These are phyloP conservation scores for Chalciporus piperatoides DNA, from an alignment of 1,284 basidiomycete genomes.

Conservation along the genomic window DNA sequence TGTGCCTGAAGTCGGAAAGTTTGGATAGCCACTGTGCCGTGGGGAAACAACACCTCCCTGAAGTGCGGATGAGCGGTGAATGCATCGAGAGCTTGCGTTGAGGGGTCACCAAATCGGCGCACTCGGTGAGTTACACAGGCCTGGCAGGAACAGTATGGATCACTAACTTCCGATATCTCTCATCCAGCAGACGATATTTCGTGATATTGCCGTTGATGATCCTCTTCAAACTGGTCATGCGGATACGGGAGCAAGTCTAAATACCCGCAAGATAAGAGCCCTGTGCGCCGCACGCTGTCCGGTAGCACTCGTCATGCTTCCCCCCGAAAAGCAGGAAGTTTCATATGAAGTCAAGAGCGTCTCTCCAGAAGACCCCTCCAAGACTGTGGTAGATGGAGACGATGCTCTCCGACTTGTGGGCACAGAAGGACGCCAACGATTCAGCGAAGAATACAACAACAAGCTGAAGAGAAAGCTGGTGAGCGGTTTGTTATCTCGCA, in stretches of 20 bases:
- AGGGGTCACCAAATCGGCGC: background rate
- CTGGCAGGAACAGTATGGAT: background rate
- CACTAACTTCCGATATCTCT: background rate
- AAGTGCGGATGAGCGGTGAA: no score
- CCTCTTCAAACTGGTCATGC: background rate
- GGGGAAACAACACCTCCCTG: no score
- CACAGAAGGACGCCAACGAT: slow-evolving; percentile 43
- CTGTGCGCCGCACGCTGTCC: background rate
- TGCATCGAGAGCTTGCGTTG: no score
- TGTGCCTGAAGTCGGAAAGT: no score
- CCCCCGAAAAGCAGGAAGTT: background rate
- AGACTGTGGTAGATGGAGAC: slow-evolving; percentile 34
- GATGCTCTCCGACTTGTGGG: slow-evolving; percentile 58
- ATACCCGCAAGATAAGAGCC: background rate
- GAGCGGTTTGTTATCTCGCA: background rate
- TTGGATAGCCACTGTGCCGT: no score
- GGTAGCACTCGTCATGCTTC: background rate
- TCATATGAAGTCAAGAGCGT: slow-evolving; percentile 1
- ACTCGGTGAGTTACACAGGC: background rate
- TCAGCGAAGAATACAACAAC: slow-evolving; percentile 57
- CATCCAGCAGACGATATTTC: background rate
- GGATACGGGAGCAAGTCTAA: background rate
- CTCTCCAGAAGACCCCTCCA: background rate
- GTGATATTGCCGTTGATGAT: background rate
- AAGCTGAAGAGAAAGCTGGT: slow-evolving; percentile 56